These are phyloP conservation scores for Tympanopsis confertula DNA, from an alignment of 2,329 filamentous ascomycete species.

Conservation along the genomic window DNA sequence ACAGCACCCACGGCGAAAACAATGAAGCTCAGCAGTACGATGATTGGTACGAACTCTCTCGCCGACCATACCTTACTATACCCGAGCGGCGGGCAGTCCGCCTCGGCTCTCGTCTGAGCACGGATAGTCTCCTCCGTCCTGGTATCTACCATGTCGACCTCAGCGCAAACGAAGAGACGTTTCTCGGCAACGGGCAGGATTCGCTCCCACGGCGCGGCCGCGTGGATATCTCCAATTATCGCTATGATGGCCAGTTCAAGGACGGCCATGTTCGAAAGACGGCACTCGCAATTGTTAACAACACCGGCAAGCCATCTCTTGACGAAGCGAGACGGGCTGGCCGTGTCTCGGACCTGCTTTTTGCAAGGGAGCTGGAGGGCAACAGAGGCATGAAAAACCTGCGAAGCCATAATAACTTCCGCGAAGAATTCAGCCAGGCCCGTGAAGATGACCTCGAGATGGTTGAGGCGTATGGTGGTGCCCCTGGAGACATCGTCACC, in stretches of 20 bases:
- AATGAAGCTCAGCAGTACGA: constrained; percentile 4
- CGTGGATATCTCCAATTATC: neutral
- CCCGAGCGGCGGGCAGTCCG: constrained; percentile 8
- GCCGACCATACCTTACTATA: constrained; percentile 12
- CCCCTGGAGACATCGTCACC: constrained; percentile 48
- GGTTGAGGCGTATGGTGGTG: constrained; percentile 44
- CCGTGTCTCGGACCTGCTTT: constrained; percentile 26
- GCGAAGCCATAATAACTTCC: constrained; percentile 29
- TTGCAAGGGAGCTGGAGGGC: constrained; percentile 36
- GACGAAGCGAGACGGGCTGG: constrained; percentile 15
- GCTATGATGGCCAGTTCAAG: constrained; percentile 5
- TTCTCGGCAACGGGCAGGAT: constrained; percentile 11
- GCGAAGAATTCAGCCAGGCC: constrained; percentile 27
- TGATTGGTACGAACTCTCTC: constrained; percentile 8
- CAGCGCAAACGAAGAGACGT: constrained; percentile 10
- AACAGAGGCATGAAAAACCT: constrained; percentile 27
- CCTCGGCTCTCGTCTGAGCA: constrained; percentile 5
- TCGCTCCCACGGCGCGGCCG: constrained; percentile 5
- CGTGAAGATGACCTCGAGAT: constrained; percentile 39
- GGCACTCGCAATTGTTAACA: constrained; percentile 12
- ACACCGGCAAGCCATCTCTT: constrained; percentile 17
- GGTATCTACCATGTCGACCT: constrained; percentile 16
- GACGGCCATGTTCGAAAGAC: neutral
- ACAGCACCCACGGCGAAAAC: constrained; percentile 8
- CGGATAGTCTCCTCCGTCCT: constrained; percentile 4